These are phyloP conservation scores for Hura crepitans DNA, from an alignment of 441 rosid genomes.

Conservation along the genomic window DNA sequence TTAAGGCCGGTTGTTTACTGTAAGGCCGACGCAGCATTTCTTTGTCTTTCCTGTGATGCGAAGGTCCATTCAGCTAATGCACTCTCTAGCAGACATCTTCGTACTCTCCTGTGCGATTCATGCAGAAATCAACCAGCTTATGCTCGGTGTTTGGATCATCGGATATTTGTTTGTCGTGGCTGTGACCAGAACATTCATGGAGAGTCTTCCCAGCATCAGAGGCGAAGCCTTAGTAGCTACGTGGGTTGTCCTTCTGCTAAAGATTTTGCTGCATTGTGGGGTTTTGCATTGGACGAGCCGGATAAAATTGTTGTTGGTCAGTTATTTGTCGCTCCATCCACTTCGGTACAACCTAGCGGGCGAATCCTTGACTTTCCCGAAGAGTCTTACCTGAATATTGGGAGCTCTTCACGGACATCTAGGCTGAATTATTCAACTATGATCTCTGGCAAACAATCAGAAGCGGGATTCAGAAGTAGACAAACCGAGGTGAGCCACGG, in stretches of 20 bases:
- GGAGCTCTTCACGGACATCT: conserved; percentile 28
- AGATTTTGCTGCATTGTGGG: conserved; percentile 63
- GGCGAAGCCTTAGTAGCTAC: conserved; percentile 46
- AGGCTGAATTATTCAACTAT: conserved; percentile 23
- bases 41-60: conserved; percentile 77
- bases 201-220: conserved; percentile 45
- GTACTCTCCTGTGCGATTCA: conserved; percentile 62
- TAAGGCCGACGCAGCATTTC: conserved; percentile 70
- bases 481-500: conserved; percentile 32
- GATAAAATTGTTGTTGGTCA: conserved; percentile 24
- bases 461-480: conserved; percentile 32
- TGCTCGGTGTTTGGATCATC: conserved; percentile 54
- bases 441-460: conserved; percentile 25
- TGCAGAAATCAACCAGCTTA: conserved; percentile 48
- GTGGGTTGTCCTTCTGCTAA: conserved; percentile 71
- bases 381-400: conserved; percentile 23
- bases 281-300: conserved; percentile 45
- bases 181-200: conserved; percentile 58
- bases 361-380: conserved; percentile 17
- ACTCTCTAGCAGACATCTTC: conserved; percentile 66
- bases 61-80: conserved; percentile 92
- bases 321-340: conserved; percentile 26
- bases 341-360: conserved; percentile 20
- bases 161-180: conserved; percentile 51
- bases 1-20: conserved; percentile 71